These are phyloP conservation scores for Corynascus novoguineensis DNA, from an alignment of 495 filamentous ascomycete genomes.

Conservation along the genomic window DNA sequence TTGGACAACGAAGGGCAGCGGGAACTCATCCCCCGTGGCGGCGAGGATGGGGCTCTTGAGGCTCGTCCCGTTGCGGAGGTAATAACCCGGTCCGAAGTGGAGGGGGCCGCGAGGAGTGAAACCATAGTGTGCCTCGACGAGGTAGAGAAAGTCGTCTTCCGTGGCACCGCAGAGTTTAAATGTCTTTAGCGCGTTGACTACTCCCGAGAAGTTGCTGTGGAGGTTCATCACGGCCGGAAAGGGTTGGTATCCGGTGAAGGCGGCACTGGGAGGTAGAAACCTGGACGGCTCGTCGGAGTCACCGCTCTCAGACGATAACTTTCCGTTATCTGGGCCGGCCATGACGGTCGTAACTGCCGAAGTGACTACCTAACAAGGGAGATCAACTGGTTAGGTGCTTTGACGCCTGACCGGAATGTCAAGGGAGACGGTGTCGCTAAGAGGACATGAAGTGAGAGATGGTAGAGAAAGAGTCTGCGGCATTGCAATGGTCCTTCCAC, in stretches of 20 bases:
- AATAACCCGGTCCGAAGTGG: constrained; percentile 11
- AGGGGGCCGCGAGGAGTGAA: constrained; percentile 10
- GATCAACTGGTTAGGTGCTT: background rate
- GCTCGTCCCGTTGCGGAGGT: constrained; percentile 13
- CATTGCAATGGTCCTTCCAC: too few species aligned
- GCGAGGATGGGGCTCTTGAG: constrained; percentile 2
- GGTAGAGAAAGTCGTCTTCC: constrained; percentile 8
- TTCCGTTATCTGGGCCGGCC: background rate
- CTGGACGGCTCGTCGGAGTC: background rate
- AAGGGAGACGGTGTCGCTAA: too few species aligned
- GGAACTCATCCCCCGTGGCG: constrained; percentile 9
- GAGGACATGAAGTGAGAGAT: too few species aligned
- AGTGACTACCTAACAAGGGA: background rate
- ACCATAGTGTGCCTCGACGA: constrained; percentile 9
- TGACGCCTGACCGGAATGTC: background rate
- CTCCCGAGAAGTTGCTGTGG: constrained; percentile 5
- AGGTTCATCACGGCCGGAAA: constrained; percentile 16
- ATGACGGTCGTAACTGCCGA: background rate
- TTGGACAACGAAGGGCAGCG: background rate
- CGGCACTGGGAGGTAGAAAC: background rate
- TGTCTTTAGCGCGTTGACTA: constrained; percentile 2
- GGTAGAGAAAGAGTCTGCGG: too few species aligned
- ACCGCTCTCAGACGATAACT: background rate
- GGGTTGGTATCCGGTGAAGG: constrained; percentile 7
- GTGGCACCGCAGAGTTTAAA: constrained; percentile 10